Evolutionary conservation across 2,329 filamentous ascomycete genomes (phyloP), one percentile per base, ranked within the genome.

Genomic region (Fusarium euwallaceae): DNA sequence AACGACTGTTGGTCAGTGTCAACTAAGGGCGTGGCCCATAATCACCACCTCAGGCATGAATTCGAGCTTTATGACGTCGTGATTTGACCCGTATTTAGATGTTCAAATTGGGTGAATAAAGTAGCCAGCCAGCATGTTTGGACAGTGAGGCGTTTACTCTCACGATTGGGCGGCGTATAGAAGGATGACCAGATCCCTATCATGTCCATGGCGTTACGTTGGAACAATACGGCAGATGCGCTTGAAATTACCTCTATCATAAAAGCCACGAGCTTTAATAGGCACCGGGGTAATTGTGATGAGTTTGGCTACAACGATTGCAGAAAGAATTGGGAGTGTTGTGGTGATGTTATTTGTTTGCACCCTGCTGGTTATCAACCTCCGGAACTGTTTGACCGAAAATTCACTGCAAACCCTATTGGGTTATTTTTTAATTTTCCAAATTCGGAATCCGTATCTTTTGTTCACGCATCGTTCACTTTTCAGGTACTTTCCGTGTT

Each of bases 81-180:
- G 4, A 45, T 12, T 16, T 45, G 7, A 2, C 4, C 6, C 11
- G 0, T 45, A 2, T 45, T 3, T 16, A 1, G 12, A 9, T 24
- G 0, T 3, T 24, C 0, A 24, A 24, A 16, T 4, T 1, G 12
- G 20, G 7, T 16, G 8, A 45, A 9, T 22, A 4, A 45, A 12
- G 2, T 24, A 45, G 6, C 12, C 43, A 45, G 6, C 11, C 41
- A 9, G 20, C 4, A 8, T 1, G 43, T 45, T 16, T 16, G 12
- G 7, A 2, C 2, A 45, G 12, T 8, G 7, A 24, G 12, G 6
- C 24, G 41, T 7, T 45, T 16, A 22, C 4, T 45, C 11, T 24
- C 41, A 4, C 41, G 41, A 24, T 16, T 7, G 20, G n/a, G 20
- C 2, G 6, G 20, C 12, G 14, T 1, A 45, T 22, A 1, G 6